Base-by-base conservation (phyloP, 164 flowering plant genomes). In the Aristolochia californica region DNA sequence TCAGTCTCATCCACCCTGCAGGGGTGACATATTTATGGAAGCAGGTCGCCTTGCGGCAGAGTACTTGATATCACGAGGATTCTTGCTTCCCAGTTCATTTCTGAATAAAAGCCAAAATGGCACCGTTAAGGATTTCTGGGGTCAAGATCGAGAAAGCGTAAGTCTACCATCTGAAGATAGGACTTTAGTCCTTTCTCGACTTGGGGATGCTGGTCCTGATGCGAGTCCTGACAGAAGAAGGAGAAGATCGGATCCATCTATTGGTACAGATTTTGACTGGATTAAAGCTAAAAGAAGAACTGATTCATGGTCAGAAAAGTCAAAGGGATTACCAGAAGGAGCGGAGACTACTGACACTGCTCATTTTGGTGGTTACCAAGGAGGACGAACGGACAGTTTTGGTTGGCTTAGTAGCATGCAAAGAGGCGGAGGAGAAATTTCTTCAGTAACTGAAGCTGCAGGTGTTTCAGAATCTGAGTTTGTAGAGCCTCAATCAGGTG, bases 1-100 rank as follows among this genome's bases (percentile, higher is more conserved):
- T 17, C 50, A 24, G 2, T 34, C 40, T 34, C 40, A 34, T 34
- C 58, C 58, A 13, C 65, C 52, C n/a, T 40, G 22, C 23, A 45
- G 18, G 30, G 76, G 74, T 52, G 94, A 93, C 48, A 57, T 87
- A 56, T 79, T 88, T 26, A 72, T 87, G 80, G 97, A 93, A 70
- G 98, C 98, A 1, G 98, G 98, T 52, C 70, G 83, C 21, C 83
- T 93, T 51, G 98, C 98, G 1, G 80, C 93, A 4, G 95, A 88
- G 52, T 93, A 88, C 71, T 76, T 93, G 76, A 85, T 83, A 68
- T 81, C 85, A 43, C 77, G 81, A 67, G 98, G 98, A 1, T 21
- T 81, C 60, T 62, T 91, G 50, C 79, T 88, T 16, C 74, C 79
- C 10, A 77, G 52, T 74, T 80, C 68, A 26, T 77, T 82, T 48